Evolutionary conservation across 164 flowering plant species (phyloP).

Genomic region (Paratinospora sagittata): DNA sequence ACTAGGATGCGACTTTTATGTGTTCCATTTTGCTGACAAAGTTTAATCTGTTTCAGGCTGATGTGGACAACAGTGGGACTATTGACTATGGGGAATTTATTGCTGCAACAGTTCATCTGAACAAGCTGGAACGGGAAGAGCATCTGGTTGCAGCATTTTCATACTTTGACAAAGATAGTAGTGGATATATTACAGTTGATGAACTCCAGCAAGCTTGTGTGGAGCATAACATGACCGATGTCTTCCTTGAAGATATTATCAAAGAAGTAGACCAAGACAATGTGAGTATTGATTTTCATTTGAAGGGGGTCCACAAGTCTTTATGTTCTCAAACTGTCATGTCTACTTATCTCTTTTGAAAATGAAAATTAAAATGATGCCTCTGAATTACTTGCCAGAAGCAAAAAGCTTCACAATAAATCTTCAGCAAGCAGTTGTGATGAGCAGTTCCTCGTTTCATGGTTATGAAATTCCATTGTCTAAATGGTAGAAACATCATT

Average conservation of each 20-base stretch:
- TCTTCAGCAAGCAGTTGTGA: background rate
- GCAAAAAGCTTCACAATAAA: background rate
- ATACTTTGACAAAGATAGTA: conserved; percentile 92
- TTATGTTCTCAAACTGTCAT: background rate
- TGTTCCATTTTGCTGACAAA: background rate
- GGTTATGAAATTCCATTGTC: background rate
- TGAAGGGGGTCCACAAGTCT: background rate
- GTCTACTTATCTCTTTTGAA: background rate
- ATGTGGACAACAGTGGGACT: conserved; percentile 93
- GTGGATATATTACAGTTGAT: conserved; percentile 91
- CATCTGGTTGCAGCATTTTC: conserved; percentile 91
- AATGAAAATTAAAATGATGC: background rate
- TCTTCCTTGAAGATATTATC: conserved; percentile 72
- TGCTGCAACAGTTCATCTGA: conserved; percentile 90
- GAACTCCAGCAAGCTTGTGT: conserved; percentile 91
- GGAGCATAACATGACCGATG: conserved; percentile 83
- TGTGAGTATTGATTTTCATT: conserved; percentile 34
- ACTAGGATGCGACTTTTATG: background rate
- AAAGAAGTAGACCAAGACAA: conserved; percentile 96
- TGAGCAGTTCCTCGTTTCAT: background rate
- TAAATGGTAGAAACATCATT: background rate
- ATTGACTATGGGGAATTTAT: conserved; percentile 94
- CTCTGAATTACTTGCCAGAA: background rate
- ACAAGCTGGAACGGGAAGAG: conserved; percentile 92
- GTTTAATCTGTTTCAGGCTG: conserved; percentile 53